These are phyloP conservation scores for Starmerella bombi DNA, from an alignment of 805 yeast genomes.

Conservation along the genomic window DNA sequence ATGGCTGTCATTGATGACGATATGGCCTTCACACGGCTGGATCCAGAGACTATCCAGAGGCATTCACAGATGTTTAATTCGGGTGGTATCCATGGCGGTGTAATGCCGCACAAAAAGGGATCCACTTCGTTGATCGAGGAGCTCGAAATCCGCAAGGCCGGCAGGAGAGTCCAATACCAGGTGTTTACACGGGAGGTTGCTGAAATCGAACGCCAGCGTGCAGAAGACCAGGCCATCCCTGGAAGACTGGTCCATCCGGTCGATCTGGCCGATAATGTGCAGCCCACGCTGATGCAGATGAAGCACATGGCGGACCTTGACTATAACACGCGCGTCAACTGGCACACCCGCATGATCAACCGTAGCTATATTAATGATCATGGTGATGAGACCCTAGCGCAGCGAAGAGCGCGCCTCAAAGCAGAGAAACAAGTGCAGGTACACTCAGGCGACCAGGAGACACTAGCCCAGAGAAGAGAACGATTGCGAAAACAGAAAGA, in stretches of 20 bases:
- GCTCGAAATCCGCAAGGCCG: conserved; percentile 28
- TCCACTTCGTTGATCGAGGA: conserved; percentile 29
- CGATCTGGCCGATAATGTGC: conserved; percentile 16
- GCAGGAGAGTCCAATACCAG: conserved; percentile 21
- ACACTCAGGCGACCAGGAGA: conserved; percentile 11
- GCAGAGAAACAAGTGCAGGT: conserved; percentile 5
- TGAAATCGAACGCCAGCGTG: conserved; percentile 15
- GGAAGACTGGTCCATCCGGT: conserved; percentile 20
- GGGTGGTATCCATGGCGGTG: conserved; percentile 20
- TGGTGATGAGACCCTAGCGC: conserved; percentile 24
- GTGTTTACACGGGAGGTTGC: conserved; percentile 21
- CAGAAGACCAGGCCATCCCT: conserved; percentile 4
- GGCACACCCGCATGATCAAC: conserved; percentile 19
- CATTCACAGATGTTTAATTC: conserved; percentile 21
- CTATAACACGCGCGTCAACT: conserved; percentile 22
- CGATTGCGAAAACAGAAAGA: conserved; percentile 9
- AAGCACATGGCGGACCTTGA: conserved; percentile 24
- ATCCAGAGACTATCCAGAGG: conserved; percentile 20
- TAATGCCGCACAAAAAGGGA: conserved; percentile 14
- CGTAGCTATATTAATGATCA: conserved; percentile 15
- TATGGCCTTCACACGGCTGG: conserved; percentile 24
- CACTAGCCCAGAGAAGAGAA: conserved; percentile 21
- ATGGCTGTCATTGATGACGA: conserved; percentile 16
- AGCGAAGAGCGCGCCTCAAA: conserved; percentile 24
- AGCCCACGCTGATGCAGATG: conserved; percentile 25